These are phyloP conservation scores for Fusarium pininemorale DNA, from an alignment of 2,329 filamentous ascomycete species.

Conservation along the genomic window DNA sequence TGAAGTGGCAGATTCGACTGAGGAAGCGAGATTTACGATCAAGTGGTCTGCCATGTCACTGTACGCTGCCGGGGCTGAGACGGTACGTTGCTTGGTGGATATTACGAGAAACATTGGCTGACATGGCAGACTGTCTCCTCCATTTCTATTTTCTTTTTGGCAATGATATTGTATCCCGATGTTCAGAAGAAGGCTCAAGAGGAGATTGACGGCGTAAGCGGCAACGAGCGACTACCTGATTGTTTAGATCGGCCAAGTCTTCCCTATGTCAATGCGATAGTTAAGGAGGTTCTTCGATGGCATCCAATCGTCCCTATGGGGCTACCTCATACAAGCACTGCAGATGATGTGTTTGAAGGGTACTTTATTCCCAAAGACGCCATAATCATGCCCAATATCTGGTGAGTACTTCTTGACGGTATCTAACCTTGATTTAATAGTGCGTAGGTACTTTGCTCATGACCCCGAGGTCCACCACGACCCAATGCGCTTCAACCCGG, in stretches of 20 bases:
- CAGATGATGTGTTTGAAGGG: conserved; percentile 35
- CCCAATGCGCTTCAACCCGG: conserved; percentile 23
- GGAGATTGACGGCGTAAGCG: conserved; percentile 36
- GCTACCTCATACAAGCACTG: conserved; percentile 50
- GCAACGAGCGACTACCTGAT: conserved; percentile 40
- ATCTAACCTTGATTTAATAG: too few relatives aligned
- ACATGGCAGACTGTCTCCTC: conserved; percentile 25
- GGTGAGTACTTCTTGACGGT: neutral
- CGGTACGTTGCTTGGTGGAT: neutral
- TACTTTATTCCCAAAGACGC: conserved; percentile 39
- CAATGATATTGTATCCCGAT: conserved; percentile 21
- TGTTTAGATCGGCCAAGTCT: conserved; percentile 37
- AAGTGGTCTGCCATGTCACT: conserved; percentile 35
- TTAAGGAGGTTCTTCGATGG: conserved; percentile 45
- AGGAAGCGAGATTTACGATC: conserved; percentile 20
- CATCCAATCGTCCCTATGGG: conserved; percentile 45
- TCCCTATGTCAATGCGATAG: conserved; percentile 41
- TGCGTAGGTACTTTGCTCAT: conserved; percentile 26
- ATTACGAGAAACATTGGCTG: neutral
- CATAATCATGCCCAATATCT: conserved; percentile 32
- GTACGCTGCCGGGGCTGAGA: conserved; percentile 35
- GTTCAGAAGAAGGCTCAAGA: conserved; percentile 25
- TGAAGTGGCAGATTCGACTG: conserved; percentile 1
- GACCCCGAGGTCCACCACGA: conserved; percentile 28
- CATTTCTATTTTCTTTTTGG: conserved; percentile 27